Evolutionary conservation across 371 early-diverging fungal genomes (phyloP), one percentile per base, ranked within the genome.

Genomic region (Rhizopus microsporus): DNA sequence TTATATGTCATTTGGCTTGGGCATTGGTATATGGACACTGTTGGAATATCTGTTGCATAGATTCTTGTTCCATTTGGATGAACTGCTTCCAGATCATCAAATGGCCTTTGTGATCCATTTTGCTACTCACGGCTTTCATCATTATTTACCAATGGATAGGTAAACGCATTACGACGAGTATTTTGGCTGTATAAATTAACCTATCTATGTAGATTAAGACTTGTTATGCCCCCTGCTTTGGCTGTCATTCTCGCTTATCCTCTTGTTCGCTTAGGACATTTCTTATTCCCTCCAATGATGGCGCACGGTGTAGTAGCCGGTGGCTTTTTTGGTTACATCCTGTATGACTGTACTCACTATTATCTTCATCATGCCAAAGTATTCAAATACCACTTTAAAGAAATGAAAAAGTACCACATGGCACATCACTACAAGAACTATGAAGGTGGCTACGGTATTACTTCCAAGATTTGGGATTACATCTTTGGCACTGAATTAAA

Each of bases 181-280:
- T 2, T 23, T 23, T 23, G 23, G 23, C 23, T 23, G 23, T 23
- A 23, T 23, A 23, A 23, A 45, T 30, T 37, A 37, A 16, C 12
- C 17, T 37, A 35, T 8, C 16, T 32, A 5, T 40, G 51, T 53
- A 92, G 90, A 59, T 63, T 93, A 75, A 89, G 98, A 10, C 79
- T 97, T 37, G 98, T 97, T 7, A 93, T 97, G 94, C 98, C 98
- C 8, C 98, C 98, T 9, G 92, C 87, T 7, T 80, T 96, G 38
- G 86, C 84, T 0, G 57, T 89, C 16, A 50, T 84, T 9, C 72
- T 97, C 15, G 82, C 85, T 10, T 59, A 69, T 23, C 89, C 91
- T 13, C 52, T 90, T 30, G 68, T 88, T 54, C 59, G 64, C 46
- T 49, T 83, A n/a, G 77, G 81, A 4, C 78, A 88, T 38, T 44